Percentiles rank a stretch among this genome's conserved stretches.
These are phyloP conservation scores for Kingdonia uniflora DNA, from an alignment of 164 flowering plant species.

Conservation along the genomic window DNA sequence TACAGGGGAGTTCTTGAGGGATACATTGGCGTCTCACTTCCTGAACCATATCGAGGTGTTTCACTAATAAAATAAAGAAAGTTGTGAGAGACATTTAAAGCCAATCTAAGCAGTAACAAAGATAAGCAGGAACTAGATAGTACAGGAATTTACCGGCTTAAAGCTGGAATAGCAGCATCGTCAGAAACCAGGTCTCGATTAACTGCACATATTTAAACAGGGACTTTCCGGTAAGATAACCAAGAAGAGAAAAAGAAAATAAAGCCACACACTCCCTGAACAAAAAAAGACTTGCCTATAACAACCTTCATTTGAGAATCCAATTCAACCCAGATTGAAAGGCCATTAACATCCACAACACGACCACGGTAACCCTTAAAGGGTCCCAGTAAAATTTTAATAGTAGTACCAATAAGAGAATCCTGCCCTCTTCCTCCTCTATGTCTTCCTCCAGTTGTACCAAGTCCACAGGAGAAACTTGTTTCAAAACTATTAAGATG, in stretches of 20 bases:
- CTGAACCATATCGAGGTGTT: slow-evolving; percentile 54
- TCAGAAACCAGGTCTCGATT: slow-evolving; percentile 60
- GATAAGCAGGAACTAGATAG: not conserved
- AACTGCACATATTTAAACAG: slow-evolving; percentile 37
- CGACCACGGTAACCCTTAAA: slow-evolving; percentile 95
- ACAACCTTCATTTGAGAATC: slow-evolving; percentile 94
- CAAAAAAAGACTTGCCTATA: slow-evolving; percentile 47
- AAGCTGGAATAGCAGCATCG: slow-evolving; percentile 52
- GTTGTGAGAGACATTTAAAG: not conserved
- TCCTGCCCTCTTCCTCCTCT: slow-evolving; percentile 90
- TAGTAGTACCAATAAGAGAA: slow-evolving; percentile 52
- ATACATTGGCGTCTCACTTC: slow-evolving; percentile 96
- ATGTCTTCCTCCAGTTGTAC: slow-evolving; percentile 62
- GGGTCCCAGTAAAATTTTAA: slow-evolving; percentile 76
- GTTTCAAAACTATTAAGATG: not conserved
- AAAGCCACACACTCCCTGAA: not conserved
- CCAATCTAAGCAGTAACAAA: not conserved
- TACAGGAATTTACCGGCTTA: slow-evolving; percentile 72
- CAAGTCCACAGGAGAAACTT: not conserved
- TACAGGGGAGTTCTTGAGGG: slow-evolving; percentile 92
- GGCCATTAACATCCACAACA: slow-evolving; percentile 65
- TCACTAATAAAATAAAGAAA: slow-evolving; percentile 35
- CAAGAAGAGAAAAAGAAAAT: not conserved
- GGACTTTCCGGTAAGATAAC: not conserved
- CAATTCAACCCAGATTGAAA: slow-evolving; percentile 65